Conservation (phyloP, 306 rosid species). For the Rosa rugosa region DNA sequence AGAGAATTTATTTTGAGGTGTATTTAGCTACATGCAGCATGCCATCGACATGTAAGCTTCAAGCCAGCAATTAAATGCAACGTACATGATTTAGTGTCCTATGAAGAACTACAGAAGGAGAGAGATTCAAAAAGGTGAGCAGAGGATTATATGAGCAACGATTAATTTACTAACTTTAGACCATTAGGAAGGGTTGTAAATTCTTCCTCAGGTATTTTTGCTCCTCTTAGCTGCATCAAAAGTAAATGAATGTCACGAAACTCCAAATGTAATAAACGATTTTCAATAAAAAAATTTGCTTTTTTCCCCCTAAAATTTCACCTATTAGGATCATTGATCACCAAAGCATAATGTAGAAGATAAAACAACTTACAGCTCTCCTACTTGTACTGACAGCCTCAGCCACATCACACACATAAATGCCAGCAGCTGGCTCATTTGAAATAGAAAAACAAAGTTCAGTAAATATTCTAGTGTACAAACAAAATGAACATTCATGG, state of each 20-base stretch:
- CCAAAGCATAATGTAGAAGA: neutral
- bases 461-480: neutral
- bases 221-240: conserved; percentile 56
- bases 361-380: conserved; percentile 53
- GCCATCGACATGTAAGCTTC: conserved; percentile 7
- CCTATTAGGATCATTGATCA: neutral
- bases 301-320: neutral
- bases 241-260: conserved; percentile 7
- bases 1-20: neutral
- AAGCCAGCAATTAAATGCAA: conserved; percentile 5
- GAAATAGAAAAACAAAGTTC: neutral
- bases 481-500: neutral
- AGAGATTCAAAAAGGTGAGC: conserved; percentile 3
- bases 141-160: conserved; percentile 13
- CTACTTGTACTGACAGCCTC: conserved; percentile 62
- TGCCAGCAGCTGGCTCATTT: conserved; percentile 42
- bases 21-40: neutral
- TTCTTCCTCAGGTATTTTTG: conserved; percentile 90
- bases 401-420: conserved; percentile 42
- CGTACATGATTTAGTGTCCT: neutral
- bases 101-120: neutral
- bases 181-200: conserved; percentile 82
- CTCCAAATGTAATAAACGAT: neutral
- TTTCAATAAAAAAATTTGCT: neutral
- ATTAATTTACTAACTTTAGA: conserved; percentile 66